Conservation (phyloP, 192 early-diverging fungal species). For the Linnemannia exigua region DNA sequence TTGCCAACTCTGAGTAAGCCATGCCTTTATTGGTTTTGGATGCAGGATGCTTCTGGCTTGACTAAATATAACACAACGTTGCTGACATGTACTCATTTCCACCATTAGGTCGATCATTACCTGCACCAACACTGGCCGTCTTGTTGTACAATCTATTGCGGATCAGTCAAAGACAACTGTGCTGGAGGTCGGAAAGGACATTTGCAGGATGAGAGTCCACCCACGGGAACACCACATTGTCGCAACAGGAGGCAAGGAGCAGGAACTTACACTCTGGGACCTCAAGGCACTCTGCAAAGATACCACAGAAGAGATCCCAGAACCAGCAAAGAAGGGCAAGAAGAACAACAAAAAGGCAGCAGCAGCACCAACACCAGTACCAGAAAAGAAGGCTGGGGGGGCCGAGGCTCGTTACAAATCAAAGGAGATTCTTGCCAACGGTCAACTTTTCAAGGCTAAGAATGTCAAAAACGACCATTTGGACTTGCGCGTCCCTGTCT, state of each 20-base stretch:
- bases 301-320: constrained; percentile 22
- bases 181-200: constrained; percentile 62
- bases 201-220: constrained; percentile 80
- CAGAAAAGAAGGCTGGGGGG: constrained; percentile 23
- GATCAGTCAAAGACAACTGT: constrained; percentile 34
- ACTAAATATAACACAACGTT: constrained; percentile 4
- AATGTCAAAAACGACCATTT: constrained; percentile 88
- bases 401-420: constrained; percentile 70
- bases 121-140: constrained; percentile 45
- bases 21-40: background rate
- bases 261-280: constrained; percentile 88
- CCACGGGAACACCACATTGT: constrained; percentile 73
- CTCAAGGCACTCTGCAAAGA: constrained; percentile 46
- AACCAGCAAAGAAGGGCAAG: constrained; percentile 23
- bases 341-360: constrained; percentile 24
- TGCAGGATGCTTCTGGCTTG: background rate
- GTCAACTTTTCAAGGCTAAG: constrained; percentile 85
- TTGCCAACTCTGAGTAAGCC: constrained; percentile 61
- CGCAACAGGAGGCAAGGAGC: constrained; percentile 89
- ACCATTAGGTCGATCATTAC: constrained; percentile 30
- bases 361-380: constrained; percentile 29
- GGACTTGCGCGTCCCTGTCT: constrained; percentile 87
- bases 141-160: constrained; percentile 35
- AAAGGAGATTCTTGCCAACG: constrained; percentile 84
- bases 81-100: background rate